Conservation (phyloP, 768 basidiomycete species). For the Pholiota conissans region DNA sequence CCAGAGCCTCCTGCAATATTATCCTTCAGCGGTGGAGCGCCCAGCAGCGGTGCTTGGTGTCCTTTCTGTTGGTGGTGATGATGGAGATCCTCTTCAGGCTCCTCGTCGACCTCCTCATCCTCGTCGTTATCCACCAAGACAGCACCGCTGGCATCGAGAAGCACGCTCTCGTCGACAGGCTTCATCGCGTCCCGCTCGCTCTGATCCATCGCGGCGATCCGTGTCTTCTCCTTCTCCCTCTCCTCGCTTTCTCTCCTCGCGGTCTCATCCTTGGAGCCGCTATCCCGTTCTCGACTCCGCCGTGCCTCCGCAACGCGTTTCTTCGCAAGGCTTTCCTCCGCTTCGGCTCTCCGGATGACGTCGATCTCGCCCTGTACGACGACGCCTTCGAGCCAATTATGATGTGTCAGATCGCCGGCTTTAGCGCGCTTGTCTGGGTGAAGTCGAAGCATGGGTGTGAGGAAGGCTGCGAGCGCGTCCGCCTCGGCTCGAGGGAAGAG, state of each 20-base stretch:
- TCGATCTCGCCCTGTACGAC: conserved; percentile 92
- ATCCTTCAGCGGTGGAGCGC: conserved; percentile 17
- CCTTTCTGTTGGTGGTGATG: conserved; percentile 6
- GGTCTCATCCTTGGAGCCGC: conserved; percentile 1
- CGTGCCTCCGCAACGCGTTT: conserved; percentile 29
- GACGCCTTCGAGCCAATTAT: conserved; percentile 84
- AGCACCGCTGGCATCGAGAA: conserved; percentile 8
- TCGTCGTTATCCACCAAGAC: conserved; percentile 15
- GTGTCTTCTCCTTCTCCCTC: conserved; percentile 39
- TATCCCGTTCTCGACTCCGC: conserved; percentile 44
- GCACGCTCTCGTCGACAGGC: conserved; percentile 59
- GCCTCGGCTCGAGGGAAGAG: conserved; percentile 85
- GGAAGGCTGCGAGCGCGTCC: conserved; percentile 76
- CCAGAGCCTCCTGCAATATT: conserved; percentile 10
- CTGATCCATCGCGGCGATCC: conserved; percentile 41
- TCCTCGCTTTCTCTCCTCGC: conserved; percentile 11
- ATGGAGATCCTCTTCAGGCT: not conserved
- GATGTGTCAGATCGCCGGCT: conserved; percentile 82
- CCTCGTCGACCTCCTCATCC: conserved; percentile 11
- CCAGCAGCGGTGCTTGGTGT: conserved; percentile 16
- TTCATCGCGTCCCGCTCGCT: conserved; percentile 64
- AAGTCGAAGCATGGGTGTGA: conserved; percentile 87
- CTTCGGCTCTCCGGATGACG: conserved; percentile 63
- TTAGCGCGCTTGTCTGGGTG: conserved; percentile 88
- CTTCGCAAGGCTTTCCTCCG: conserved; percentile 37